A percentile compares a stretch with the other conserved stretches of the same genome.
Conservation (phyloP, 2,329 filamentous ascomycete genomes). For the Botrytis sinoallii region DNA sequence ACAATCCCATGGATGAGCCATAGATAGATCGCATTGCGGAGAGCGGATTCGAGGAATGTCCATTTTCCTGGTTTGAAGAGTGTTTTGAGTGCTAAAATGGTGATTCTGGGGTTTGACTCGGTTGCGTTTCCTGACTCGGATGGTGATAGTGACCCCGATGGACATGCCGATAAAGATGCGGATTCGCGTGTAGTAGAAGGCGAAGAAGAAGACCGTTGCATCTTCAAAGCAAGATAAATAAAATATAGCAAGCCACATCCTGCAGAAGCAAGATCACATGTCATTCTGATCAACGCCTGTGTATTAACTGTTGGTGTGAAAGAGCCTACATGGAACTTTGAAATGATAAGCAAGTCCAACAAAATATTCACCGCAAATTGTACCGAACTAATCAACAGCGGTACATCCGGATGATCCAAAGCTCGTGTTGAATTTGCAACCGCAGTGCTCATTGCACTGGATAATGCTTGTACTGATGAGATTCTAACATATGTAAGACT, state of each 20-base stretch:
- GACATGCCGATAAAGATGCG: not conserved
- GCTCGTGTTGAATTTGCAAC: conserved; percentile 61
- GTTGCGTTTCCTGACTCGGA: not conserved
- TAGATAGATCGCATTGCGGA: conserved; percentile 67
- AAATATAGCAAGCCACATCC: conserved; percentile 60
- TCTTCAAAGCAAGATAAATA: conserved; percentile 37
- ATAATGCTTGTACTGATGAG: conserved; percentile 59
- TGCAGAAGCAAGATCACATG: conserved; percentile 56
- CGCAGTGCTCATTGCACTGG: conserved; percentile 60
- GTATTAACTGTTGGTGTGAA: conserved; percentile 57
- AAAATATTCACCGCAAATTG: conserved; percentile 66
- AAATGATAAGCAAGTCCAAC: conserved; percentile 64
- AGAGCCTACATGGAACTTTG: conserved; percentile 57
- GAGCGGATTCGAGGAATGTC: conserved; percentile 61
- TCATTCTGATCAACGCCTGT: conserved; percentile 61
- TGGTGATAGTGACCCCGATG: not conserved
- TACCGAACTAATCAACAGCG: conserved; percentile 59
- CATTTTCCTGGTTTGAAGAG: conserved; percentile 56
- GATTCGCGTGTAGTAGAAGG: not conserved
- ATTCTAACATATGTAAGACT: conserved; percentile 65
- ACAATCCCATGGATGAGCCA: conserved; percentile 68
- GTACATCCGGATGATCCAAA: conserved; percentile 66
- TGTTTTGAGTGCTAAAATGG: conserved; percentile 45
- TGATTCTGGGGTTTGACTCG: conserved; percentile 39
- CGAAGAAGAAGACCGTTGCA: conserved; percentile 18